Base-by-base conservation (phyloP, 306 rosid species). In the Ziziphus jujuba region DNA sequence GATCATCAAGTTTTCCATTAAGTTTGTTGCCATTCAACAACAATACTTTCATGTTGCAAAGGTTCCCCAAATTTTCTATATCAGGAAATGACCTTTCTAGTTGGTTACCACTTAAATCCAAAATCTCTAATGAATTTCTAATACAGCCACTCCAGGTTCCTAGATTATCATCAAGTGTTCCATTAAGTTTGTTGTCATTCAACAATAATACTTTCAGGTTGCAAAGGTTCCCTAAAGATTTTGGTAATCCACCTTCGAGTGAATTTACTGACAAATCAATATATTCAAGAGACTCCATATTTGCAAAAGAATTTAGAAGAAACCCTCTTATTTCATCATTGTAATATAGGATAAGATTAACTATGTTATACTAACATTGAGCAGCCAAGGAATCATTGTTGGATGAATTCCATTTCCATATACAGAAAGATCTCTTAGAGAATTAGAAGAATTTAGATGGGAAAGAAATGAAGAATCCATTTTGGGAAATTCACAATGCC, bases 381-480 rank as follows among this genome's bases (percentile, higher is more conserved):
- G 45, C 63, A 58, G 17, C 8, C 0, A 31, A 31, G 22, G 35
- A 34, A 59, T 6, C 16, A 5, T 1, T 2, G 31, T 9, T 5
- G 65, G 44, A 60, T 36, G 65, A 5, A 60, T 19, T 14, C 15
- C 3, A n/a, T 2, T 6, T 2, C 3, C 1, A 6, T 0, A 1
- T 7, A 28, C 21, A 7, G 0, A 3, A 5, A 81, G 65, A 22
- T 1, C 2, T 34, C 12, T 9, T 0, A 73, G 65, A 35, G 20
- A 43, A 19, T 62, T 61, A n/a, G 81, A 80, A 58, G 65, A 50
- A 56, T 74, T 79, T 14, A 45, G 3, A 6, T 7, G 48, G 31
- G 34, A 15, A 47, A 55, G 48, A 33, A 53, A 62, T 31, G 14
- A 59, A 17, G 38, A 17, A 35, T 33, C 52, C 11, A 66, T 48